Evolutionary conservation across 2,329 filamentous ascomycete species (phyloP).

Genomic region (Bipolaris cookei): DNA sequence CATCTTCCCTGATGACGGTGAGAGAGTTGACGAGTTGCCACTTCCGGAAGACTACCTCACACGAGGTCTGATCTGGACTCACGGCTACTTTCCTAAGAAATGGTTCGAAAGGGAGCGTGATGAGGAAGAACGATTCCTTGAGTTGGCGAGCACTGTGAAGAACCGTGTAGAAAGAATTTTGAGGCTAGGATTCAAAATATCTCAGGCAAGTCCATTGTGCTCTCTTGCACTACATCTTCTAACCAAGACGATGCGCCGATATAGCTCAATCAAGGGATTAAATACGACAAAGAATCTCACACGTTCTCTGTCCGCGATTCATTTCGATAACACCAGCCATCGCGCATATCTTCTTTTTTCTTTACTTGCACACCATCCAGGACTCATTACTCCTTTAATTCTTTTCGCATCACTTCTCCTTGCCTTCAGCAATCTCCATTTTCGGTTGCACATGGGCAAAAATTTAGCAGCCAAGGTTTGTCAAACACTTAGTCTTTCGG

Average conservation of each 20-base stretch:
- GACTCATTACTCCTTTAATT: too few species aligned
- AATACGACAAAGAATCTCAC: slow-evolving; percentile 34
- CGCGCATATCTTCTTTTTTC: neutral
- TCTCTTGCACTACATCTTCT: neutral
- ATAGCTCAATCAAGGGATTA: slow-evolving; percentile 41
- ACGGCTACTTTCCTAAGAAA: slow-evolving; percentile 62
- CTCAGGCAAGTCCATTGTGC: slow-evolving; percentile 29
- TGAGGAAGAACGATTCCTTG: slow-evolving; percentile 71
- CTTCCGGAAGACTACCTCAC: slow-evolving; percentile 73
- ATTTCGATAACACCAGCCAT: neutral
- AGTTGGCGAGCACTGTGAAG: slow-evolving; percentile 64
- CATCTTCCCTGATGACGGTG: slow-evolving; percentile 56
- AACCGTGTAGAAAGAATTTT: slow-evolving; percentile 66
- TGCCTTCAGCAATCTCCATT: too few species aligned
- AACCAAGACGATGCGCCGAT: neutral
- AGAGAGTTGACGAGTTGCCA: slow-evolving; percentile 55
- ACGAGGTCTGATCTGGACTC: slow-evolving; percentile 66
- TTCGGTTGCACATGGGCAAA: too few species aligned
- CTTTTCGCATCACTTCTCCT: too few species aligned
- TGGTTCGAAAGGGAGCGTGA: slow-evolving; percentile 70
- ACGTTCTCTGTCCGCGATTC: slow-evolving; percentile 31
- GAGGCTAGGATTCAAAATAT: slow-evolving; percentile 61
- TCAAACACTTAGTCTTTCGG: too few species aligned
- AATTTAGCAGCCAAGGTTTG: too few species aligned
- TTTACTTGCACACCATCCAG: neutral